Conservation (phyloP, 805 yeast species). For the Candida takata region DNA sequence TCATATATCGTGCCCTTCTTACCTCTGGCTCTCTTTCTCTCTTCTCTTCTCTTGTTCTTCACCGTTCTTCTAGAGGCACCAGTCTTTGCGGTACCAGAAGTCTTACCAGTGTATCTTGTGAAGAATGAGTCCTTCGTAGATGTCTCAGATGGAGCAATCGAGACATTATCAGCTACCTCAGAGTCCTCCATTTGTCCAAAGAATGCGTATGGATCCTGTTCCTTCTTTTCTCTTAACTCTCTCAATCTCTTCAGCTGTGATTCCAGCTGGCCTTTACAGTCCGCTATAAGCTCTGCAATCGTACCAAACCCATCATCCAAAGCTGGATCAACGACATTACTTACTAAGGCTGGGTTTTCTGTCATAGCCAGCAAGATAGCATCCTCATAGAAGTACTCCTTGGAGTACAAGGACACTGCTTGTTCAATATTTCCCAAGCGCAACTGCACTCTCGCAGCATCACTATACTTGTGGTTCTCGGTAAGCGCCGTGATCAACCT, state of each 20-base stretch:
- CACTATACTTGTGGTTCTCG: slow-evolving; percentile 66
- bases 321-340: slow-evolving; percentile 59
- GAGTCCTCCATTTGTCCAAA: slow-evolving; percentile 55
- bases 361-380: slow-evolving; percentile 63
- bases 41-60: slow-evolving; percentile 90
- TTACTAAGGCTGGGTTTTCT: slow-evolving; percentile 36
- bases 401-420: slow-evolving; percentile 64
- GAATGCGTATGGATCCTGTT: slow-evolving; percentile 77
- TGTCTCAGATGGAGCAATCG: slow-evolving; percentile 90
- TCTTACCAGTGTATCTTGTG: slow-evolving; percentile 94
- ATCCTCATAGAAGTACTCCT: slow-evolving; percentile 63
- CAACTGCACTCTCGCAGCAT: slow-evolving; percentile 74
- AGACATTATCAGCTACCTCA: slow-evolving; percentile 87
- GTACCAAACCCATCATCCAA: slow-evolving; percentile 84
- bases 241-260: slow-evolving; percentile 82
- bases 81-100: slow-evolving; percentile 91
- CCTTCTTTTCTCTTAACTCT: slow-evolving; percentile 78
- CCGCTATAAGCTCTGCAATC: slow-evolving; percentile 86
- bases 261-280: slow-evolving; percentile 75
- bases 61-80: slow-evolving; percentile 92
- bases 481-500: slow-evolving; percentile 52
- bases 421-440: slow-evolving; percentile 55
- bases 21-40: slow-evolving; percentile 92
- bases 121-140: slow-evolving; percentile 89
- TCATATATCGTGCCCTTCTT: slow-evolving; percentile 97